phyloP scores from a whole-genome alignment of 805 yeast species.

The Hemisphaericaspora nanyangensis region DNA sequence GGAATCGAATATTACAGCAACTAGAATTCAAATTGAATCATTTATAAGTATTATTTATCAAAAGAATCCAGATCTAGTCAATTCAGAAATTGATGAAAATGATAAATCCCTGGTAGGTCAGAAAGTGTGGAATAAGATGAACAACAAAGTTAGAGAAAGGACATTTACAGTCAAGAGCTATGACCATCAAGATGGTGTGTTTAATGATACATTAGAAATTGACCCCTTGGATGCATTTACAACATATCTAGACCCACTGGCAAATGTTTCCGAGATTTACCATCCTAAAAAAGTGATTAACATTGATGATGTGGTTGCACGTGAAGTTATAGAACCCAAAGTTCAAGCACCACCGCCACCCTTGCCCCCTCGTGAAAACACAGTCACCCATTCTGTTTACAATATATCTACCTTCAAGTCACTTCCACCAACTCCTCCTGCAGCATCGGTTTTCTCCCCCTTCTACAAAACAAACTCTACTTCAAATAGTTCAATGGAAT shows the following conservation, averaged over 20 bases:
- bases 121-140: constrained; percentile 27
- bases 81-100: constrained; percentile 31
- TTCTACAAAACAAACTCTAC: background rate
- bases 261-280: constrained; percentile 24
- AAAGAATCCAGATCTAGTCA: constrained; percentile 34
- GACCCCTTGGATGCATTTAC: constrained; percentile 30
- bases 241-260: constrained; percentile 22
- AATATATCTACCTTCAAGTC: background rate
- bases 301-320: constrained; percentile 11
- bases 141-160: constrained; percentile 15
- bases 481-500: constrained; percentile 7
- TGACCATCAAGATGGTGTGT: constrained; percentile 29
- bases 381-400: constrained; percentile 10
- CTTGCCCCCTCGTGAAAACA: constrained; percentile 30
- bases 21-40: constrained; percentile 36
- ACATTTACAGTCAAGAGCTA: constrained; percentile 23
- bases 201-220: constrained; percentile 23
- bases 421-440: background rate
- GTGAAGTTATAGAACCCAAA: constrained; percentile 6
- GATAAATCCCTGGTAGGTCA: constrained; percentile 19
- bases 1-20: constrained; percentile 33
- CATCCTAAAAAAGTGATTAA: constrained; percentile 20
- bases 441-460: background rate
- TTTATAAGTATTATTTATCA: constrained; percentile 25
- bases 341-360: constrained; percentile 19